These are phyloP conservation scores for Hypoxylon sp. DNA, from an alignment of 2,329 filamentous ascomycete genomes.

Conservation along the genomic window DNA sequence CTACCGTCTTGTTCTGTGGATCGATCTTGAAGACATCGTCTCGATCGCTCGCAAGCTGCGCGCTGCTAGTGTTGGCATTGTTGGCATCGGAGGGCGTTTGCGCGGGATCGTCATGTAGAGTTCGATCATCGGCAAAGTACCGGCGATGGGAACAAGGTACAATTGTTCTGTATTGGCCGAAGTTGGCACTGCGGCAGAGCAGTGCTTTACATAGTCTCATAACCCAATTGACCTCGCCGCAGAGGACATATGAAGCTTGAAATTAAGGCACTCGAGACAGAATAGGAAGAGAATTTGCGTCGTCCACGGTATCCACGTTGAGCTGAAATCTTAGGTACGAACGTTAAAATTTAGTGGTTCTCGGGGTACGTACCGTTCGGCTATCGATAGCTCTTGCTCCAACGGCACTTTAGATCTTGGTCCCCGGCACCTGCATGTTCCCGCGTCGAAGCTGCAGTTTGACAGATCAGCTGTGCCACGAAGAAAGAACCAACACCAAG, in stretches of 20 bases:
- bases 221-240: constrained; percentile 45
- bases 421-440: constrained; percentile 11
- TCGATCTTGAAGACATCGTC: constrained; percentile 56
- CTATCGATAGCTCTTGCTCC: neutral
- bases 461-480: constrained; percentile 11
- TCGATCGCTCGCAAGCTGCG: constrained; percentile 21
- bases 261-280: neutral
- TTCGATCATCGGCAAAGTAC: constrained; percentile 36
- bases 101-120: neutral
- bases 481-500: constrained; percentile 12
- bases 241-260: neutral
- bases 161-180: constrained; percentile 25
- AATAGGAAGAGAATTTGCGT: constrained; percentile 2
- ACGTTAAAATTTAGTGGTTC: constrained; percentile 1
- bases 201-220: constrained; percentile 52
- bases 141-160: constrained; percentile 28
- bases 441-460: constrained; percentile 9
- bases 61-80: neutral
- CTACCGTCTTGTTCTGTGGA: constrained; percentile 58
- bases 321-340: constrained; percentile 3
- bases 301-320: too few relatives aligned
- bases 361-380: constrained; percentile 2
- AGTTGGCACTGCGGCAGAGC: constrained; percentile 45
- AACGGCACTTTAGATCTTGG: constrained; percentile 22
- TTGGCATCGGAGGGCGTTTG: neutral